Conservation (phyloP, 805 yeast species). For the Saturnispora gosingensis region DNA sequence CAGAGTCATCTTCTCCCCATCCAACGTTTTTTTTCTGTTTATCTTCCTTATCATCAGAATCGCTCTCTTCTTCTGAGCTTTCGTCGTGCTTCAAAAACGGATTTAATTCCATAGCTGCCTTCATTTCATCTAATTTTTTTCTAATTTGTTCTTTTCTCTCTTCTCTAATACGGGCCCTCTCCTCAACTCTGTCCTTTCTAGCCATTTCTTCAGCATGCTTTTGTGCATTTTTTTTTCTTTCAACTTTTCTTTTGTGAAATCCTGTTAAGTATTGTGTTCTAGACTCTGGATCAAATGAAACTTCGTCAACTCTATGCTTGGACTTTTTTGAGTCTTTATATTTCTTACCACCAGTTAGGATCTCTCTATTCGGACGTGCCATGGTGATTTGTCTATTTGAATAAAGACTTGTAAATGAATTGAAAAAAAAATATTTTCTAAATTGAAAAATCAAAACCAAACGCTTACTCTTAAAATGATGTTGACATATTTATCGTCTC, state of each 20-base stretch:
- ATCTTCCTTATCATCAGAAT: constrained; percentile 14
- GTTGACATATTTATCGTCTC: not conserved
- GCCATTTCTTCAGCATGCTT: constrained; percentile 71
- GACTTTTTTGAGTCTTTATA: constrained; percentile 62
- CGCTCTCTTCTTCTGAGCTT: constrained; percentile 28
- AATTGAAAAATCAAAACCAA: not conserved
- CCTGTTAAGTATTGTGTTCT: constrained; percentile 84
- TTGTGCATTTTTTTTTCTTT: constrained; percentile 80
- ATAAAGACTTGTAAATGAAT: not conserved
- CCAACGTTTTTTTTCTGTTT: constrained; percentile 11
- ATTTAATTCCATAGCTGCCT: constrained; percentile 23
- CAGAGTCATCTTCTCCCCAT: constrained; percentile 12
- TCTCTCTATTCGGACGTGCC: constrained; percentile 59
- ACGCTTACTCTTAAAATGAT: not conserved
- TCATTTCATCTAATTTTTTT: constrained; percentile 50
- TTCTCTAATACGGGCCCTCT: constrained; percentile 59
- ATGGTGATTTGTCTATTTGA: constrained; percentile 8
- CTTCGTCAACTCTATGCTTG: constrained; percentile 70
- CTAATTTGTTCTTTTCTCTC: constrained; percentile 61
- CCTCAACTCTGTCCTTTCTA: constrained; percentile 61
- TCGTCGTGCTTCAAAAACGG: constrained; percentile 14
- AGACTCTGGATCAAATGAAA: constrained; percentile 71
- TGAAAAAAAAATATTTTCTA: constrained; percentile 4
- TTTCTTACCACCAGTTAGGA: constrained; percentile 78
- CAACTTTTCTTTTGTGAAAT: constrained; percentile 86